A percentile compares a stretch with the other conserved stretches of the same genome.
These are phyloP conservation scores for Lachnellula hyalina DNA, from an alignment of 2,329 filamentous ascomycete species.

Conservation along the genomic window DNA sequence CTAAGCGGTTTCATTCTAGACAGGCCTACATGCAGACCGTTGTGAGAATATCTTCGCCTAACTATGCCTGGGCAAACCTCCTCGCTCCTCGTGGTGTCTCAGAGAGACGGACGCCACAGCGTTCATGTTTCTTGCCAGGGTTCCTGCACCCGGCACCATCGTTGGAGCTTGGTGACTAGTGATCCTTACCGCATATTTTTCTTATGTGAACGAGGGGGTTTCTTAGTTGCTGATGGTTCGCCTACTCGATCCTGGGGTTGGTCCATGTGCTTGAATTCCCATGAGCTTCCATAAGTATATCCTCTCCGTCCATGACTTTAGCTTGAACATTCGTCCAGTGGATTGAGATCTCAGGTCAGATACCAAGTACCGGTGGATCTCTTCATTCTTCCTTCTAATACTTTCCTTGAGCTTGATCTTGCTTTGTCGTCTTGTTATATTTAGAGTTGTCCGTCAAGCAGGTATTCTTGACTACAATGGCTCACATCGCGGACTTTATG, in stretches of 20 bases:
- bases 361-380: conserved; percentile 9
- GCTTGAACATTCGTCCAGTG: conserved; percentile 8
- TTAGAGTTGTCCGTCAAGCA: conserved; percentile 15
- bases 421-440: conserved; percentile 6
- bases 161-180: conserved; percentile 9
- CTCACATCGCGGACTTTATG: conserved; percentile 58
- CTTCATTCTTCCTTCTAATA: conserved; percentile 9
- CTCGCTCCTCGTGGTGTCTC: conserved; percentile 13
- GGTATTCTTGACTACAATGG: conserved; percentile 39
- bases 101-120: conserved; percentile 17
- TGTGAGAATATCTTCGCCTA: background rate
- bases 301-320: conserved; percentile 8
- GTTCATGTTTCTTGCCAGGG: conserved; percentile 13
- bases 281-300: conserved; percentile 18
- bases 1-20: conserved; percentile 23
- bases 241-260: conserved; percentile 14
- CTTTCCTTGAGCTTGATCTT: conserved; percentile 3
- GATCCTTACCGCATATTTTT: conserved; percentile 13
- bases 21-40: conserved; percentile 1
- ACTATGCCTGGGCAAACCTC: background rate
- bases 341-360: conserved; percentile 15
- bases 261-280: conserved; percentile 15
- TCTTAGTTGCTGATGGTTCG: conserved; percentile 15
- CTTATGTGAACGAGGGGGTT: conserved; percentile 16
- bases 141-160: conserved; percentile 9